A percentile compares a stretch with the other conserved stretches of the same genome.
Evolutionary conservation across 163 green algal species (phyloP).

Genomic region (Coccomyxa subellipsoidea): DNA sequence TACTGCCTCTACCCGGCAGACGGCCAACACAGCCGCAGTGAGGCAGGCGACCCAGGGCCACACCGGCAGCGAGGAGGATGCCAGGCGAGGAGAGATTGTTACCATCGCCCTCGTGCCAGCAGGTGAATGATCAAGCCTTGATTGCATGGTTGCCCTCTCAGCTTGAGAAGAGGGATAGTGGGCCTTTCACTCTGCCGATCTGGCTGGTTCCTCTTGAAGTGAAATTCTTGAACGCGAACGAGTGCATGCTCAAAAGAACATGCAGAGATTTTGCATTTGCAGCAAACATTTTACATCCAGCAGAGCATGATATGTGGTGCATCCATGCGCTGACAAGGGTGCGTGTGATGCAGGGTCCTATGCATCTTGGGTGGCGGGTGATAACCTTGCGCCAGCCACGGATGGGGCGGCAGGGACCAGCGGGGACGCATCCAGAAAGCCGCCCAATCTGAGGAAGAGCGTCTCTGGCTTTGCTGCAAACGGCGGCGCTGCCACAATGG

Average conservation of each 20-base stretch:
- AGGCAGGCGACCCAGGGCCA: not conserved
- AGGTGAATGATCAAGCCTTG: slow-evolving; percentile 7
- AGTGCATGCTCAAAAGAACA: no score
- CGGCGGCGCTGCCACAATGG: slow-evolving; percentile 2
- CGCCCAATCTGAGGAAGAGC: not conserved
- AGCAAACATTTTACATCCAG: no score
- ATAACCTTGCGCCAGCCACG: not conserved
- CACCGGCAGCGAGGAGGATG: not conserved
- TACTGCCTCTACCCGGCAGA: not conserved
- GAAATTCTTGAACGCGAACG: not conserved
- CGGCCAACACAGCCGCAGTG: not conserved
- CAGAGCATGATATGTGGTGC: no score
- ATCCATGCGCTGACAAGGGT: not conserved
- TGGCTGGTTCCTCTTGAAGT: no score
- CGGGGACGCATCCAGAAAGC: not conserved
- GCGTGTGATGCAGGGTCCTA: not conserved
- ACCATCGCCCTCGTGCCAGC: slow-evolving; percentile 63
- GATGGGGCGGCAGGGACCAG: not conserved
- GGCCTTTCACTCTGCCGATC: not conserved
- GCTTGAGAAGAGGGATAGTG: not conserved
- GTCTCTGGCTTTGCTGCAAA: not conserved
- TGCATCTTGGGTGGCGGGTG: slow-evolving; percentile 1
- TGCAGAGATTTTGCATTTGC: no score
- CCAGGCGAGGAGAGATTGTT: slow-evolving; percentile 48
- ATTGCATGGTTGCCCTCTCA: not conserved